Evolutionary conservation across 495 filamentous ascomycete species (phyloP), one percentile per base, ranked within the genome.

Genomic region (Aspergillus asperescens): DNA sequence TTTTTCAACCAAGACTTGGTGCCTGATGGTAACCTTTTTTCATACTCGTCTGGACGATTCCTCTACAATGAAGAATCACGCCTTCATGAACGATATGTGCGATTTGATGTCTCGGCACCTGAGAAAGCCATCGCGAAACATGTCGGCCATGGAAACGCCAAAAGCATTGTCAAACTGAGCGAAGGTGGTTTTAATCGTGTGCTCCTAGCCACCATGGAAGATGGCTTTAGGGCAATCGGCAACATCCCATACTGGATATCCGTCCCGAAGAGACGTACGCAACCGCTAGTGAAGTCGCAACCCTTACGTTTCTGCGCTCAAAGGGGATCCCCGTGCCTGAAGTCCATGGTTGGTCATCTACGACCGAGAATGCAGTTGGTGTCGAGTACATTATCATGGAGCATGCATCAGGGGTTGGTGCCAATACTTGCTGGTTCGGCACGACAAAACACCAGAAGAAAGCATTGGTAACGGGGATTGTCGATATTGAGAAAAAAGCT

Each of bases 271-370:
- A 52, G 16, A 42, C 53, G 7, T 60, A 67, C 24, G 49, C 58
- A 9, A 63, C 62, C 1, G 66, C 68, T 25, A 71, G 65, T 54
- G 70, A 71, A 57, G 70, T 63, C n/a, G 68, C 67, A n/a, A 71
- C 67, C 31, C 41, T 69, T 22, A 53, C 44, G 12, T 73, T 62
- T 37, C 60, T 67, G 12, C 58, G 53, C 8, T 57, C 56, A 0
- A 61, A 64, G 22, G 56, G 59, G 4, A 48, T 64, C 7, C 64
- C 68, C 5, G 54, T 56, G 10, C 47, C 34, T 24, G 58, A 64
- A 40, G 52, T 65, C 4, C 54, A 62, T 46, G 48, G 43, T 0
- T 60, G 38, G 23, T 58, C 47, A 29, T 55, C 50, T 5, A 50
- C 48, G 10, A 16, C 19, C 1, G 43, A 52, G 1, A 58, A 62